Conservation (phyloP, 176 grass and related monocot genomes). For the Rhipidocladum racemiflorum region DNA sequence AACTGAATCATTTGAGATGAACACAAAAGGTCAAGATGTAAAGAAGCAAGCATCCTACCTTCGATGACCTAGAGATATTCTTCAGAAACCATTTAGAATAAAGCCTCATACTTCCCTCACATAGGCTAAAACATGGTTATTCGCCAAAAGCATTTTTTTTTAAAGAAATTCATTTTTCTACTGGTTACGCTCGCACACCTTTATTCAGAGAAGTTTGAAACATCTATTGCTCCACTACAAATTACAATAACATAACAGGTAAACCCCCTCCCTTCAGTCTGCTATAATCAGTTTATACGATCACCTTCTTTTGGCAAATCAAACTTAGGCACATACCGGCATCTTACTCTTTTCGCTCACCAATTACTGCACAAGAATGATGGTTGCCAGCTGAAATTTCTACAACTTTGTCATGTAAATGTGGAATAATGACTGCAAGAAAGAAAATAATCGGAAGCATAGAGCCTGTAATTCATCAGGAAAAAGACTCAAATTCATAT, state of each 20-base stretch:
- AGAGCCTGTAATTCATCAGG: background rate
- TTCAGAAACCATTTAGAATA: constrained; percentile 32
- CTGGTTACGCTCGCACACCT: background rate
- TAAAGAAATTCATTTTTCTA: background rate
- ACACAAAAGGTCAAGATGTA: constrained; percentile 21
- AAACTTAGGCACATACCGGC: constrained; percentile 11
- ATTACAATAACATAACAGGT: background rate
- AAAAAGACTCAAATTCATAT: background rate
- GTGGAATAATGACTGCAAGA: background rate
- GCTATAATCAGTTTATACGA: background rate
- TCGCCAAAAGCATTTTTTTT: background rate
- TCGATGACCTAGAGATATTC: constrained; percentile 90
- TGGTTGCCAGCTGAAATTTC: constrained; percentile 76
- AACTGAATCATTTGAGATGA: constrained; percentile 31
- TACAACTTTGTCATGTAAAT: constrained; percentile 52
- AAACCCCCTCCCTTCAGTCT: background rate
- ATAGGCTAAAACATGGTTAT: background rate
- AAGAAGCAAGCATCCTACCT: constrained; percentile 47
- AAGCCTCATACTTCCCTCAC: too few species aligned
- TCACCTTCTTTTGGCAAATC: background rate
- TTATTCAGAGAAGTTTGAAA: background rate
- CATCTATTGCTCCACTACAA: background rate
- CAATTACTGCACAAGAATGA: constrained; percentile 81
- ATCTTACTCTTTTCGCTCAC: constrained; percentile 45
- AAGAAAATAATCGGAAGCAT: background rate